Base-by-base conservation (phyloP, 345 rosid species). In the Salix purpurea region DNA sequence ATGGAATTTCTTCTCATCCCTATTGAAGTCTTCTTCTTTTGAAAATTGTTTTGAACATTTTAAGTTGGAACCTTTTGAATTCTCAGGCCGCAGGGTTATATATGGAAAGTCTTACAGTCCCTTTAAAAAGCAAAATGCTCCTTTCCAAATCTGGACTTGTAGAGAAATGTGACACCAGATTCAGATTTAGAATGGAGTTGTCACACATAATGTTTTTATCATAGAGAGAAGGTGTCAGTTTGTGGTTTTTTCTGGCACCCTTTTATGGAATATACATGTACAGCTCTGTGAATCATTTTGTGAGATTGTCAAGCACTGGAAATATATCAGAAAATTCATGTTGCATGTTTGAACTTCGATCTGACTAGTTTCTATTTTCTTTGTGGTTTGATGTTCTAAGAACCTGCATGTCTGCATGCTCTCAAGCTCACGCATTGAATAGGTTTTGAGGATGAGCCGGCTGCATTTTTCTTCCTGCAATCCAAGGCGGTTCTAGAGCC, bases 141-240 rank as follows among this genome's bases (percentile, higher is more conserved):
- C 83, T 42, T 40, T 72, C 73, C 73, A 67, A 80, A 80, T 80
- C 76, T 80, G 83, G 69, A 62, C 14, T 28, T n/a, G 26, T 18
- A 69, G 70, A 30, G 26, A 21, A 65, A 66, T 24, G 69, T 34
- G 40, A 36, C 66, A 66, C 44, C 80, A 76, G 83, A 80, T 80
- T 76, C 80, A 80, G 83, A 80, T 80, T 76, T 80, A 8, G 80
- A 72, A 65, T 80, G 83, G 79, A 80, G 83, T 80, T 48, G 13
- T 69, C 70, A 80, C 23, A 54, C 72, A 16, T 56, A n/a, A 44
- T 60, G 70, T 60, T 50, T 42, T 44, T 46, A 68, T 78, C 40
- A 61, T 44, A 60, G 37, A 21, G 60, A 26, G 24, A 36, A 37
- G 21, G 24, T 46, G 77, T 12, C 56, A 10, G 62, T 40, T 54